phyloP scores from a whole-genome alignment of 1,284 basidiomycete species.

The Fomitiporia mediterranea region DNA sequence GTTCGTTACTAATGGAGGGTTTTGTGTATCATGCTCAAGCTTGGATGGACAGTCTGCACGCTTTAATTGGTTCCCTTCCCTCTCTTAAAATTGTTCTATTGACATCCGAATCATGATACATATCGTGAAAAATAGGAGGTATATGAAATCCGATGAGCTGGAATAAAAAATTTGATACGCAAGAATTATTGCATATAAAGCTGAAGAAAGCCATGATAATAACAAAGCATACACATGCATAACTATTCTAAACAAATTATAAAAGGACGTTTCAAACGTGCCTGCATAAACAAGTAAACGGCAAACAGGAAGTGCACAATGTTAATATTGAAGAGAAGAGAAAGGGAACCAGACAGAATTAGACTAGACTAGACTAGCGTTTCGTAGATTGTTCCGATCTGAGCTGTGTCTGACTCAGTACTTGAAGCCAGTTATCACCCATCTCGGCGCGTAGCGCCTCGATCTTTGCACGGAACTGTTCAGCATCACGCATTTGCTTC shows the following conservation, averaged over 20 bases:
- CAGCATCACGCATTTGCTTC: slow-evolving; percentile 47
- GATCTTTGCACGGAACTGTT: slow-evolving; percentile 69
- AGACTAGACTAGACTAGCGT: slow-evolving; percentile 13
- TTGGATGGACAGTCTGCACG: neutral
- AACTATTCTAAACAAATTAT: too few relatives aligned
- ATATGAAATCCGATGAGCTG: slow-evolving; percentile 2
- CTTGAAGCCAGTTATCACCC: slow-evolving; percentile 83
- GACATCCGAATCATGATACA: neutral
- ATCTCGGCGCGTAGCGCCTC: slow-evolving; percentile 81
- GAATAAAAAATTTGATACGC: neutral
- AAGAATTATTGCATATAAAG: neutral
- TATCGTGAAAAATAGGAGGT: neutral
- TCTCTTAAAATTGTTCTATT: neutral
- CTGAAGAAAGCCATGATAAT: slow-evolving; percentile 4
- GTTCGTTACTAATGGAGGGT: slow-evolving; percentile 18
- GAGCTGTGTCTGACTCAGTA: slow-evolving; percentile 63
- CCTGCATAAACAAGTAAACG: neutral
- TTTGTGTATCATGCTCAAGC: slow-evolving; percentile 12
- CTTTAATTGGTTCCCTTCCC: neutral
- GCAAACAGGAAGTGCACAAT: too few relatives aligned
- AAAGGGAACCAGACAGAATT: too few relatives aligned
- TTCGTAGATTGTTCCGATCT: slow-evolving; percentile 23
- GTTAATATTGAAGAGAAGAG: too few relatives aligned
- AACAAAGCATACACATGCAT: slow-evolving; percentile 4
- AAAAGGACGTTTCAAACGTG: too few relatives aligned